Evolutionary conservation across 1,284 basidiomycete species (phyloP).

Genomic region (Rhodotorula sp.): DNA sequence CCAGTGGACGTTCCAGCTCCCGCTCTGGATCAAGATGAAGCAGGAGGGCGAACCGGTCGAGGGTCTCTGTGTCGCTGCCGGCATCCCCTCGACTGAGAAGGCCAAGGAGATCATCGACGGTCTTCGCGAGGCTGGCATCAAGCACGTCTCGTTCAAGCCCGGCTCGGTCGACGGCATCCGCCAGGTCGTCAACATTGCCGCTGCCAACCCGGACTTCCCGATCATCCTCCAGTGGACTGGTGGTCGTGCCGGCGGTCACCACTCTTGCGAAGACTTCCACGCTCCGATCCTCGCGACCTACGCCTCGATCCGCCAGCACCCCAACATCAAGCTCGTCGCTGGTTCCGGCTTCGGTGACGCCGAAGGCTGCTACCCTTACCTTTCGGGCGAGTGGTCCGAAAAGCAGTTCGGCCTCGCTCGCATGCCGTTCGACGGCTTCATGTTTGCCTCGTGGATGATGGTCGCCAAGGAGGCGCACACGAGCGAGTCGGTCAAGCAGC

Average conservation of each 20-base stretch:
- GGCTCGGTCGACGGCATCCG: constrained; percentile 96
- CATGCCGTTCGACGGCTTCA: constrained; percentile 99
- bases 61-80: constrained; percentile 97
- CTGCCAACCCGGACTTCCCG: constrained; percentile 93
- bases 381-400: constrained; percentile 92
- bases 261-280: constrained; percentile 98
- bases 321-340: constrained; percentile 85
- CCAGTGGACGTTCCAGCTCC: constrained; percentile 94
- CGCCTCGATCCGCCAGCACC: constrained; percentile 78
- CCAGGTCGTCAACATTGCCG: constrained; percentile 93
- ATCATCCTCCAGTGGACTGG: constrained; percentile 99
- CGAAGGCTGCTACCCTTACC: constrained; percentile 95
- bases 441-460: constrained; percentile 96
- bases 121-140: constrained; percentile 69
- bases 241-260: constrained; percentile 97
- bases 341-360: constrained; percentile 97
- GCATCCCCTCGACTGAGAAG: constrained; percentile 89
- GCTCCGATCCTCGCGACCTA: constrained; percentile 93
- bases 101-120: constrained; percentile 86
- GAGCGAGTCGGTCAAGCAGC: constrained; percentile 87
- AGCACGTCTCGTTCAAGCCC: constrained; percentile 95
- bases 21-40: constrained; percentile 96
- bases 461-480: constrained; percentile 98
- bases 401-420: constrained; percentile 77
- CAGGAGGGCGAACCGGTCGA: constrained; percentile 92